Percentiles rank a stretch among this genome's conserved stretches.
These are phyloP conservation scores for Mallotus repandus DNA, from an alignment of 441 rosid species.

Conservation along the genomic window DNA sequence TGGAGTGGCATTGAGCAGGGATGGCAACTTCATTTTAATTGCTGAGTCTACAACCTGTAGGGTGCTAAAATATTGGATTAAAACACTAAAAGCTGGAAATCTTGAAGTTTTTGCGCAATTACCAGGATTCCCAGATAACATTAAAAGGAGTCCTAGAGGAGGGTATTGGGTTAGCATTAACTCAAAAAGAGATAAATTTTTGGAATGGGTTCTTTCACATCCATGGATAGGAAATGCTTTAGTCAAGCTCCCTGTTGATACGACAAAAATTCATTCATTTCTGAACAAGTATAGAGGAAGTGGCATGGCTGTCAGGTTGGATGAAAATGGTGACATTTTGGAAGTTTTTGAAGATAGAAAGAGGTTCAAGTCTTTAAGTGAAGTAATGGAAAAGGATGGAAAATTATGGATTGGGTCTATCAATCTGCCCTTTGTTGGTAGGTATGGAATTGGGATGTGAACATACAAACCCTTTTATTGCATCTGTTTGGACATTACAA, in stretches of 20 bases:
- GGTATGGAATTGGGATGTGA: conserved; percentile 15
- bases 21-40: conserved; percentile 33
- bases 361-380: conserved; percentile 50
- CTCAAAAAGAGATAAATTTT: conserved; percentile 38
- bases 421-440: conserved; percentile 49
- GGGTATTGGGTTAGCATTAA: conserved; percentile 51
- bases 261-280: conserved; percentile 35
- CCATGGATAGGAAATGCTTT: conserved; percentile 47
- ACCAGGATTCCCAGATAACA: conserved; percentile 37
- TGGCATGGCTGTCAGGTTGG: conserved; percentile 58
- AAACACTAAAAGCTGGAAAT: conserved; percentile 6
- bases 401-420: conserved; percentile 73
- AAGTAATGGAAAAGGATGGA: conserved; percentile 55
- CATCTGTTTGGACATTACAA: neutral
- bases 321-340: conserved; percentile 47
- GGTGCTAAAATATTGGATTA: conserved; percentile 31
- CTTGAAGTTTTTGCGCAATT: conserved; percentile 26
- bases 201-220: conserved; percentile 33
- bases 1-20: conserved; percentile 43
- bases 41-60: conserved; percentile 33
- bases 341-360: conserved; percentile 41
- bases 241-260: conserved; percentile 37
- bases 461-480: neutral
- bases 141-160: conserved; percentile 35
- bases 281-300: conserved; percentile 41